Percentiles rank a stretch among this genome's conserved stretches.
These are phyloP conservation scores for Fusarium irregulare DNA, from an alignment of 2,329 filamentous ascomycete genomes.

Conservation along the genomic window DNA sequence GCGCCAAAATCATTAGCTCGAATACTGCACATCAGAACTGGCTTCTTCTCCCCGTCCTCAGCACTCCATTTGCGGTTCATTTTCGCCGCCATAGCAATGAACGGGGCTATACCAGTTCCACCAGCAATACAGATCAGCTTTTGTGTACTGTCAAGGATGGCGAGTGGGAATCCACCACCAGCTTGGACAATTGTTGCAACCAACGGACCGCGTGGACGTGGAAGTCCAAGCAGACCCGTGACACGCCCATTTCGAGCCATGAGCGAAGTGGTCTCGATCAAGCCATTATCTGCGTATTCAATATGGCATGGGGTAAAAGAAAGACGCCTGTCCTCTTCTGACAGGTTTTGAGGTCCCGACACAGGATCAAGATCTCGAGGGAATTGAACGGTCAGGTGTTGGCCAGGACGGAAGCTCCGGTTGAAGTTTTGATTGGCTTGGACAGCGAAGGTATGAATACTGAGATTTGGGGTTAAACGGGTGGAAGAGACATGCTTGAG, in stretches of 20 bases:
- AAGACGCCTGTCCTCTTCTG: conserved; percentile 5
- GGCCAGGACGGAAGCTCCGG: conserved; percentile 6
- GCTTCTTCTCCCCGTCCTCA: not conserved
- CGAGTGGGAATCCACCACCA: not conserved
- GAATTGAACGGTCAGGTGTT: conserved; percentile 16
- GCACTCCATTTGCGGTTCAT: not conserved
- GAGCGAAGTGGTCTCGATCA: not conserved
- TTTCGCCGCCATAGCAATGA: not conserved
- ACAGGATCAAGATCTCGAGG: conserved; percentile 18
- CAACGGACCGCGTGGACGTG: not conserved
- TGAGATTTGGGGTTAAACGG: conserved; percentile 15
- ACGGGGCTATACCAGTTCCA: not conserved
- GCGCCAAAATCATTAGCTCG: not conserved
- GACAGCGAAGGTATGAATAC: conserved; percentile 7
- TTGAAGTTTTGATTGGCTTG: not conserved
- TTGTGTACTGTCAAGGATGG: fast-evolving
- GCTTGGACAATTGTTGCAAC: not conserved
- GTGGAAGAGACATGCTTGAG: conserved; percentile 17
- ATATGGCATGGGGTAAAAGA: conserved; percentile 17
- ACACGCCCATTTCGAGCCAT: conserved; percentile 18
- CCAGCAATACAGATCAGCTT: not conserved
- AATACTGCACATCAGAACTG: conserved; percentile 7
- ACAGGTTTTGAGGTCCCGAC: conserved; percentile 13
- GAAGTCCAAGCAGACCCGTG: conserved; percentile 14
- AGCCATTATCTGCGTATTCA: not conserved